Percentiles rank a stretch among this genome's conserved stretches.
These are phyloP conservation scores for Coemansia sp. DNA, from an alignment of 192 early-diverging fungal species.

Conservation along the genomic window DNA sequence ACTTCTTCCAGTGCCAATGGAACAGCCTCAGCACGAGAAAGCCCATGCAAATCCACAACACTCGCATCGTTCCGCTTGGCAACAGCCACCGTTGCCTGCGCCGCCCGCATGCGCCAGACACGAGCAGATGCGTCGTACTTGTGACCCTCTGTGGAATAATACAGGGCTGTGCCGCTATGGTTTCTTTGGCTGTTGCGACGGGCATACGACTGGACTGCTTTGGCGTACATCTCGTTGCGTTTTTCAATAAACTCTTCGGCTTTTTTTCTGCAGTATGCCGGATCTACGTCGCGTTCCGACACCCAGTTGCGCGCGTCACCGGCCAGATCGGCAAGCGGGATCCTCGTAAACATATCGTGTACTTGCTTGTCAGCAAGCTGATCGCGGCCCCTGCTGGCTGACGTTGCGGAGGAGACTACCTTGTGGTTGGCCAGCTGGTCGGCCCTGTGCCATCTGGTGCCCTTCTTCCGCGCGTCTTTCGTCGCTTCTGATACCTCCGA, in stretches of 20 bases:
- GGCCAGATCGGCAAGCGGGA: conserved; percentile 29
- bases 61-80: conserved; percentile 52
- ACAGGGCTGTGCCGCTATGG: conserved; percentile 39
- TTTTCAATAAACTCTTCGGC: conserved; percentile 14
- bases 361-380: neutral
- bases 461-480: conserved; percentile 4
- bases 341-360: conserved; percentile 21
- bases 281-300: conserved; percentile 19
- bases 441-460: conserved; percentile 25
- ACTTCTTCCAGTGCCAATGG: conserved; percentile 59
- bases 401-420: conserved; percentile 8
- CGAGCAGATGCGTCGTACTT: conserved; percentile 32
- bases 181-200: conserved; percentile 13
- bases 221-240: conserved; percentile 49
- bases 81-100: conserved; percentile 37
- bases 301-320: conserved; percentile 38
- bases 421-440: conserved; percentile 22
- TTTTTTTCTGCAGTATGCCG: conserved; percentile 31
- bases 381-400: neutral
- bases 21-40: conserved; percentile 61
- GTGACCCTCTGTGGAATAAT: conserved; percentile 45
- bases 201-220: conserved; percentile 33
- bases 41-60: conserved; percentile 68
- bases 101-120: conserved; percentile 50
- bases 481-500: neutral